phyloP scores from a whole-genome alignment of 2,329 filamentous ascomycete species.

The Aciculosporium take region DNA sequence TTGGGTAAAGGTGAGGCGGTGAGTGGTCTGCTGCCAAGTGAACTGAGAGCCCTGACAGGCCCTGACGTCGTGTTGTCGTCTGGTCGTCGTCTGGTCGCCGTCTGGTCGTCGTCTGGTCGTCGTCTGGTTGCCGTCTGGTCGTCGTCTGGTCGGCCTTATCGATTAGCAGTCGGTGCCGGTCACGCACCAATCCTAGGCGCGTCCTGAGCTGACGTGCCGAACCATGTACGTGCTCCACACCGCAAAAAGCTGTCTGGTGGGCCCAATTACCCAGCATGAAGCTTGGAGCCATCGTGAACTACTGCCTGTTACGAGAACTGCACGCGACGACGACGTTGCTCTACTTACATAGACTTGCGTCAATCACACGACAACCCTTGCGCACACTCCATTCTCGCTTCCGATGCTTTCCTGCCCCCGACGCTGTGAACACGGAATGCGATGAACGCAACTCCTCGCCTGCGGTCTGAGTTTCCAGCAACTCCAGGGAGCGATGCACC shows the following conservation, averaged over 20 bases:
- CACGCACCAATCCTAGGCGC: background rate
- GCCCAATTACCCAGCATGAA: background rate
- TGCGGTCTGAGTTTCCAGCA: constrained; percentile 68
- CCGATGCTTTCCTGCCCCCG: constrained; percentile 5
- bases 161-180: background rate
- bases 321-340: background rate
- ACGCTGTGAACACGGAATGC: constrained; percentile 36
- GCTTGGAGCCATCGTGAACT: background rate
- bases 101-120: too few species aligned
- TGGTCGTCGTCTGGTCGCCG: too few species aligned
- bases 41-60: too few species aligned
- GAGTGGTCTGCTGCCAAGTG: too few species aligned
- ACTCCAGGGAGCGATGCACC: constrained; percentile 45
- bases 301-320: background rate
- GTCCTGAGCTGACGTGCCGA: background rate
- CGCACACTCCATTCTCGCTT: background rate
- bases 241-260: constrained; percentile 4
- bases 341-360: background rate
- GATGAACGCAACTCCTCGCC: constrained; percentile 73
- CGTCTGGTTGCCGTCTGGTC: background rate
- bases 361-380: background rate
- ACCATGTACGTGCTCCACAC: too few species aligned
- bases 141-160: background rate
- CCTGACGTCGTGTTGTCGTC: background rate
- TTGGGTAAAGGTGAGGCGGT: too few species aligned